A percentile compares a stretch with the other conserved stretches of the same genome.
phyloP scores from a whole-genome alignment of 345 rosid species.

The Camelina laxa region DNA sequence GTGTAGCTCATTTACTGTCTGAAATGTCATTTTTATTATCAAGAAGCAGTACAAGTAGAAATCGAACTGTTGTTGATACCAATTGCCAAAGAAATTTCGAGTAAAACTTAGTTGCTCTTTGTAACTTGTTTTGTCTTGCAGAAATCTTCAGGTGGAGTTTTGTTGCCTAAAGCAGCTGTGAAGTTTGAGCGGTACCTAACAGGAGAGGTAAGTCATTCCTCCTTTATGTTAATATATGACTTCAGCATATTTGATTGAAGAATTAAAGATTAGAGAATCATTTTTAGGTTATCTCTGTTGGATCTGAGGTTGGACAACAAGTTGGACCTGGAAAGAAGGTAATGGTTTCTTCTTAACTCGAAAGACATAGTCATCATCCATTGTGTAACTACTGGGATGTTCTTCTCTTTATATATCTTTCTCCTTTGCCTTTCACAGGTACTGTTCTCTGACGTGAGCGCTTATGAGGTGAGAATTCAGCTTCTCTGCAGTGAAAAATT shows the following conservation, averaged over 20 bases:
- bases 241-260: conserved; percentile 3
- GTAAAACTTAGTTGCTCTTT: not conserved
- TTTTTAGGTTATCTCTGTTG: conserved; percentile 72
- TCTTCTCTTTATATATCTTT: conserved; percentile 16
- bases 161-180: conserved; percentile 91
- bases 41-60: not conserved
- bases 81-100: not conserved
- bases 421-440: conserved; percentile 57
- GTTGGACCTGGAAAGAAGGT: conserved; percentile 88
- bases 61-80: not conserved
- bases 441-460: conserved; percentile 83
- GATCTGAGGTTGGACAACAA: conserved; percentile 62
- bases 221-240: conserved; percentile 3
- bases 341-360: not conserved
- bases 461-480: conserved; percentile 61
- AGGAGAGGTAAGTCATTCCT: conserved; percentile 69
- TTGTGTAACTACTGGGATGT: conserved; percentile 3
- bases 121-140: conserved; percentile 28
- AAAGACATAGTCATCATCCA: not conserved
- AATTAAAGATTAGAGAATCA: not conserved
- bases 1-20: conserved; percentile 27
- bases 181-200: conserved; percentile 82
- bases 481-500: not conserved
- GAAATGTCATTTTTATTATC: conserved; percentile 2
- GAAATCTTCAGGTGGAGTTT: conserved; percentile 90